Evolutionary conservation across 2,329 filamentous ascomycete species (phyloP).

Genomic region (Arthrobotrys iridis): DNA sequence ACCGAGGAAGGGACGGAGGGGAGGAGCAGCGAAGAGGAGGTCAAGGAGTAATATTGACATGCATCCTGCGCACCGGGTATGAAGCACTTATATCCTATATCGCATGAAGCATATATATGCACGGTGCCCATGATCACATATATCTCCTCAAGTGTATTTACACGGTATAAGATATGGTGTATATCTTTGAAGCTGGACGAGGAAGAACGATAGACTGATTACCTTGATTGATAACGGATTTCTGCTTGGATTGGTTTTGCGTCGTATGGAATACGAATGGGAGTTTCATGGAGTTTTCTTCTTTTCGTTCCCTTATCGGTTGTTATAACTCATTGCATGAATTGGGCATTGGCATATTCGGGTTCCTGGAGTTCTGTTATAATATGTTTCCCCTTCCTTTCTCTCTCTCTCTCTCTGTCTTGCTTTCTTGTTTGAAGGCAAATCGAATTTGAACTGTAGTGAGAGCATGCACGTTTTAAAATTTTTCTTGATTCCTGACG

Average conservation of each 20-base stretch:
- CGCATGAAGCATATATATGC: no score
- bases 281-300: constrained; percentile 1
- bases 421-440: constrained; percentile 8
- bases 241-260: no score
- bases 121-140: background rate
- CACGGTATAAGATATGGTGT: no score
- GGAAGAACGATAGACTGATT: background rate
- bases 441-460: constrained; percentile 5
- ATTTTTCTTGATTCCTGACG: background rate
- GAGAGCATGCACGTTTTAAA: constrained; percentile 1
- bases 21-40: constrained; percentile 25
- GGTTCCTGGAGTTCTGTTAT: constrained; percentile 14
- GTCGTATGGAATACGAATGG: background rate
- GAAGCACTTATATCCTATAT: background rate
- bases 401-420: no score
- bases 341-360: constrained; percentile 10
- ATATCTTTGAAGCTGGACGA: no score
- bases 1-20: constrained; percentile 13
- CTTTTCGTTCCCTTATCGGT: background rate
- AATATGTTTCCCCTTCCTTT: background rate
- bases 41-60: constrained; percentile 9
- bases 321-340: constrained; percentile 6
- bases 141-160: no score
- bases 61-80: no score
- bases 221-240: no score